phyloP scores from a whole-genome alignment of 208 protist genomes.

The Sergeia podlipaevii region DNA sequence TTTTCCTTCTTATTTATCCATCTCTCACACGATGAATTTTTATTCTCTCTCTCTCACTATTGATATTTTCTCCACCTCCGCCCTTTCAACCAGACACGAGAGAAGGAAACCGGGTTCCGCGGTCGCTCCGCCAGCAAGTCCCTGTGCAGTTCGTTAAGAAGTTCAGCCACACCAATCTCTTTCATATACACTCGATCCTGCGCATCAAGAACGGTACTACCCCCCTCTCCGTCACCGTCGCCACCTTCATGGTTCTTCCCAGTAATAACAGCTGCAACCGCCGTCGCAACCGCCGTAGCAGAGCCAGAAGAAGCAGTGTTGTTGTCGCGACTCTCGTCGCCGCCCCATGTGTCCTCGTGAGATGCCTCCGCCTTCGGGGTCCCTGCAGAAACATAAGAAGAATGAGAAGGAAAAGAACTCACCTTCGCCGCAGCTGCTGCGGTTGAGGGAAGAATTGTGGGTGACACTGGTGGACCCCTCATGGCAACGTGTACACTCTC shows the following conservation, averaged over 20 bases:
- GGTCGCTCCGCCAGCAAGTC: conserved; percentile 45
- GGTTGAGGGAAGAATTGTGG: too few relatives aligned
- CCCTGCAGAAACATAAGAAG: too few relatives aligned
- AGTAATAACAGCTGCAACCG: neutral
- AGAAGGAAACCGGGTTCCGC: conserved; percentile 47
- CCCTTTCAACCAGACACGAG: conserved; percentile 47
- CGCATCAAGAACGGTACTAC: conserved; percentile 1
- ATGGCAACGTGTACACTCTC: too few relatives aligned
- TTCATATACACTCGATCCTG: conserved; percentile 24
- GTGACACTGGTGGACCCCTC: too few relatives aligned
- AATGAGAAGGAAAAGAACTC: too few relatives aligned
- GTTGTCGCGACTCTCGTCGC: neutral
- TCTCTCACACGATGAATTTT: too few relatives aligned
- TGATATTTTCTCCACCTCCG: neutral
- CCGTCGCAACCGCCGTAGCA: neutral
- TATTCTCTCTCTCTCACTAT: too few relatives aligned
- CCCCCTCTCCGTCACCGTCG: neutral
- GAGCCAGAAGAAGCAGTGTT: neutral
- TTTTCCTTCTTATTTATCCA: too few relatives aligned
- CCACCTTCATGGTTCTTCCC: neutral
- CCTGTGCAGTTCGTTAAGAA: conserved; percentile 58
- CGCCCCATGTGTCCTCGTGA: neutral
- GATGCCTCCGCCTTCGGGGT: neutral
- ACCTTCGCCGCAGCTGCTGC: too few relatives aligned
- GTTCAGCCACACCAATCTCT: conserved; percentile 14